Evolutionary conservation across 2,329 filamentous ascomycete genomes (phyloP).

Genomic region (Phymatotrichopsis omnivora): DNA sequence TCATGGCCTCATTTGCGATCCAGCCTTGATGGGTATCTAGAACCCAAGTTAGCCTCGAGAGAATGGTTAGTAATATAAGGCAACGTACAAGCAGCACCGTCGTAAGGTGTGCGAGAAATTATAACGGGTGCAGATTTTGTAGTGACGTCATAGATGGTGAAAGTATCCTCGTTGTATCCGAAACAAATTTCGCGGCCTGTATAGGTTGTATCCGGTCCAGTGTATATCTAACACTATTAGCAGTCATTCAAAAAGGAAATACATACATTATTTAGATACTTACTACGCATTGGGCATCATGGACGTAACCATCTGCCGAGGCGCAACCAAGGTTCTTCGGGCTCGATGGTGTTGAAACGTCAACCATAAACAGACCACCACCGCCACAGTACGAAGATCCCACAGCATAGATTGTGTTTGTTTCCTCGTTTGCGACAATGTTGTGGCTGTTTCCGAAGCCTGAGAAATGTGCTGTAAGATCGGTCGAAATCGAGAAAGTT

Average conservation of each 20-base stretch:
- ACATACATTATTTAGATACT: too few species aligned
- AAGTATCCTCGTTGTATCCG: conserved; percentile 30
- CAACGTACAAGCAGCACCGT: conserved; percentile 12
- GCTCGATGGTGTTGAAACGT: conserved; percentile 45
- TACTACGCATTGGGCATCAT: conserved; percentile 52
- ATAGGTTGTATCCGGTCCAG: conserved; percentile 28
- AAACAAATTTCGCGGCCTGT: conserved; percentile 29
- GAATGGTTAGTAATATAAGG: too few species aligned
- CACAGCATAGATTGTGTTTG: conserved; percentile 38
- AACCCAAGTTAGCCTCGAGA: conserved; percentile 11
- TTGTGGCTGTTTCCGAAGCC: conserved; percentile 44
- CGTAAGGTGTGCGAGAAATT: conserved; percentile 39
- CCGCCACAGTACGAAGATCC: conserved; percentile 32
- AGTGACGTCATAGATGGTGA: conserved; percentile 41
- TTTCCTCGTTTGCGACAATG: conserved; percentile 44
- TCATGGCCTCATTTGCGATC: conserved; percentile 36
- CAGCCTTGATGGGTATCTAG: conserved; percentile 35
- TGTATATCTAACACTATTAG: conserved; percentile 19
- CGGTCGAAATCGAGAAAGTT: conserved; percentile 38
- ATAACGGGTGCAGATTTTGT: conserved; percentile 40
- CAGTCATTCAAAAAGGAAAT: neutral
- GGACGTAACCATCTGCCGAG: conserved; percentile 48
- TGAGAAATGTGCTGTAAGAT: conserved; percentile 38
- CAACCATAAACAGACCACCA: conserved; percentile 48
- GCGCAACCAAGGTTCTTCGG: conserved; percentile 46